phyloP scores from a whole-genome alignment of 257 asterid species.

The Ilex asprella region DNA sequence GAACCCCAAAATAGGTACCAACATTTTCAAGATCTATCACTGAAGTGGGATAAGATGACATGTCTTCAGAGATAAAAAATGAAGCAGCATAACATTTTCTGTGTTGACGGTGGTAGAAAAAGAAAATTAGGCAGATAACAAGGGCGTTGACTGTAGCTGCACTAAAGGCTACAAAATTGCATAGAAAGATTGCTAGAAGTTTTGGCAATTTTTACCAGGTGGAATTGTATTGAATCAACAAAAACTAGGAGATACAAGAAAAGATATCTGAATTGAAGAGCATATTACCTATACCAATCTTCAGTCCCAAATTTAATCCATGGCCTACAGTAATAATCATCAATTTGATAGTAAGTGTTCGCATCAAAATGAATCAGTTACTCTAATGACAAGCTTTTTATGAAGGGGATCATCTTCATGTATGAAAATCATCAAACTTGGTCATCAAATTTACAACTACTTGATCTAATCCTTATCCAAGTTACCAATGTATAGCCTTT shows the following conservation, averaged over 20 bases:
- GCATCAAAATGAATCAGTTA: background rate
- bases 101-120: slow-evolving; percentile 19
- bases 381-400: too few relatives aligned
- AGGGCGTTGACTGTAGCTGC: slow-evolving; percentile 33
- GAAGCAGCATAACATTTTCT: slow-evolving; percentile 11
- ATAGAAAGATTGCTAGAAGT: background rate
- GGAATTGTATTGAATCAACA: background rate
- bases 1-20: slow-evolving; percentile 47
- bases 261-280: background rate
- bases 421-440: too few relatives aligned
- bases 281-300: slow-evolving; percentile 44
- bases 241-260: background rate
- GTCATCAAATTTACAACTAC: too few relatives aligned
- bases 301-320: slow-evolving; percentile 15
- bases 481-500: too few relatives aligned
- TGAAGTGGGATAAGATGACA: slow-evolving; percentile 45
- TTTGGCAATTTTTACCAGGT: too few relatives aligned
- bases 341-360: background rate
- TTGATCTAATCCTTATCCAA: too few relatives aligned
- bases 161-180: slow-evolving; percentile 27
- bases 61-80: slow-evolving; percentile 24
- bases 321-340: slow-evolving; percentile 19
- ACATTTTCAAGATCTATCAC: slow-evolving; percentile 27
- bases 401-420: too few relatives aligned
- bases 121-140: slow-evolving; percentile 21